phyloP scores from a whole-genome alignment of 805 yeast genomes.

The Yamadazyma paraphyllophila region DNA sequence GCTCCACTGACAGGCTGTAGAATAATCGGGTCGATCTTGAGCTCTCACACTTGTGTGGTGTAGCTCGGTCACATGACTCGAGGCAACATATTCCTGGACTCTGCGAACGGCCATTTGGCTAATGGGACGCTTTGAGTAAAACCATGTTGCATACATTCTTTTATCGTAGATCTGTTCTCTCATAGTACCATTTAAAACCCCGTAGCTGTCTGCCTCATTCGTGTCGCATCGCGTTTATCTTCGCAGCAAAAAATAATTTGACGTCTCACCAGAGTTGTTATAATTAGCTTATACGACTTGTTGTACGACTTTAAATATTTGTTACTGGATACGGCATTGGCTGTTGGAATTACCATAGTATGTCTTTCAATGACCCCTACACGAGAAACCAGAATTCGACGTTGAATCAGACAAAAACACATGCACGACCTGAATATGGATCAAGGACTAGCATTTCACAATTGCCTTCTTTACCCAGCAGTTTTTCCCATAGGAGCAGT shows the following conservation, averaged over 20 bases:
- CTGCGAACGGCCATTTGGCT: slow-evolving; percentile 90
- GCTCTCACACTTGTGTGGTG: slow-evolving; percentile 42
- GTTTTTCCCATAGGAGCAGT: neutral
- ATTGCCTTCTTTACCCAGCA: slow-evolving; percentile 15
- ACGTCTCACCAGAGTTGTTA: no score
- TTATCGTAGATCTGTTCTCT: neutral
- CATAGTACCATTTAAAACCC: neutral
- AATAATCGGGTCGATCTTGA: slow-evolving; percentile 65
- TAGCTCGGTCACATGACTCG: slow-evolving; percentile 67
- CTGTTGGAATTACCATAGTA: neutral
- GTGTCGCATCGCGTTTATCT: neutral
- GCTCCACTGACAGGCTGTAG: slow-evolving; percentile 99
- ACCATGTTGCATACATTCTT: slow-evolving; percentile 96
- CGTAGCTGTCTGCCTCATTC: neutral
- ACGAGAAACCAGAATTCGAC: slow-evolving; percentile 1
- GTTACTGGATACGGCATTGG: no score
- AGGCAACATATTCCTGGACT: slow-evolving; percentile 99
- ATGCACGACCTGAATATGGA: slow-evolving; percentile 12
- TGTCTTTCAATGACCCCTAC: neutral
- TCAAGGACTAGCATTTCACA: slow-evolving; percentile 13
- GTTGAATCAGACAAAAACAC: slow-evolving; percentile 4
- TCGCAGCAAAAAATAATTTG: neutral
- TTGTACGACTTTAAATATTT: no score
- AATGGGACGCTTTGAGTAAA: slow-evolving; percentile 95
- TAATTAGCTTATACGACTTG: no score